phyloP scores from a whole-genome alignment of 2,329 filamentous ascomycete species.

The Aureobasidium vineae region DNA sequence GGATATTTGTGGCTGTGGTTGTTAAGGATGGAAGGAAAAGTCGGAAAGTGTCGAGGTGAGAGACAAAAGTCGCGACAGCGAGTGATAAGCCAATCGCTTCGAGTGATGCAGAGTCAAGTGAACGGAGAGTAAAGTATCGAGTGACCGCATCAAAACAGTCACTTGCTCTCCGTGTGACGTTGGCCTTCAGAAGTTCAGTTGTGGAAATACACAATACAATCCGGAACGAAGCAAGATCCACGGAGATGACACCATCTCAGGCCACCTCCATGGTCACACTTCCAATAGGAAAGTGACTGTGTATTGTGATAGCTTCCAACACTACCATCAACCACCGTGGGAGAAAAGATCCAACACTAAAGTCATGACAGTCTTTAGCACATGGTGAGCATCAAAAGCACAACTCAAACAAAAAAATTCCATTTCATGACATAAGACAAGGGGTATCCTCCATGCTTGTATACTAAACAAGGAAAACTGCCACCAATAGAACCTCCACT shows the following conservation, averaged over 20 bases:
- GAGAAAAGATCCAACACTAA: neutral
- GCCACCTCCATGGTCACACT: too few species aligned
- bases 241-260: neutral
- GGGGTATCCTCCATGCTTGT: slow-evolving; percentile 17
- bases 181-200: too few species aligned
- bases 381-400: too few species aligned
- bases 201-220: neutral
- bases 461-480: neutral
- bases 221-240: neutral
- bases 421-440: neutral
- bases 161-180: too few species aligned
- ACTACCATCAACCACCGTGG: neutral
- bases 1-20: too few species aligned
- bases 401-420: neutral
- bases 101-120: too few species aligned
- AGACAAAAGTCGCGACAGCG: too few species aligned
- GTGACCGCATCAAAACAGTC: too few species aligned
- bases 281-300: neutral
- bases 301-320: neutral
- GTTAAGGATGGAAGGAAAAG: too few species aligned
- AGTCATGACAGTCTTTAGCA: neutral
- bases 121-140: too few species aligned
- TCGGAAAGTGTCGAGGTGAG: too few species aligned
- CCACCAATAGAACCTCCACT: neutral
- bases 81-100: too few species aligned